These are phyloP conservation scores for Candida taoyuanica DNA, from an alignment of 805 yeast genomes.

Conservation along the genomic window DNA sequence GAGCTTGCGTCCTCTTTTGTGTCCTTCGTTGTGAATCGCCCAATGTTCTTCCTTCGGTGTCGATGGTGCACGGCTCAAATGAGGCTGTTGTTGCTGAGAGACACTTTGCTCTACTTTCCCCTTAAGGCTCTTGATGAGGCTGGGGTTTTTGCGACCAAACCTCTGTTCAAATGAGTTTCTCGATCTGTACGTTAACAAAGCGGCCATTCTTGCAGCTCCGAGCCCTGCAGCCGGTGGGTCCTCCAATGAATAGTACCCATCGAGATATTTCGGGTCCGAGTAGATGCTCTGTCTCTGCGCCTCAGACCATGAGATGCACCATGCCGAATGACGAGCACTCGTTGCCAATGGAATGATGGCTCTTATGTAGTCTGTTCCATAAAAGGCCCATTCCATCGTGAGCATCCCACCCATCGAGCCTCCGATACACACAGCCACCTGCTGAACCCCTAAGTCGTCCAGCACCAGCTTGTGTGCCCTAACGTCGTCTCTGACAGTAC, in stretches of 20 bases:
- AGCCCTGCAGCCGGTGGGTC: conserved; percentile 84
- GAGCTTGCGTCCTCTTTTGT: conserved; percentile 30
- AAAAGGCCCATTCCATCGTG: conserved; percentile 81
- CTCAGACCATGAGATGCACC: conserved; percentile 99
- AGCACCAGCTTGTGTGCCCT: conserved; percentile 70
- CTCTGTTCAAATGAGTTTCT: conserved; percentile 87
- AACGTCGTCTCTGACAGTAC: conserved; percentile 92
- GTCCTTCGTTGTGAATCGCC: conserved; percentile 87
- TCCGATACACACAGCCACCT: conserved; percentile 83
- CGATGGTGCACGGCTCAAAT: conserved; percentile 33
- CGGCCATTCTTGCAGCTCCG: conserved; percentile 97
- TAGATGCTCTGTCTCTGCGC: conserved; percentile 96
- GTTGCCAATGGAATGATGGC: conserved; percentile 84
- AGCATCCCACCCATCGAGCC: conserved; percentile 99
- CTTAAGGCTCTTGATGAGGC: conserved; percentile 22
- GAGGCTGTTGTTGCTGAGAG: neutral
- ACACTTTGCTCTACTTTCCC: neutral
- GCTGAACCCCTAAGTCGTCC: conserved; percentile 73
- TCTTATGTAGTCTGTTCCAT: conserved; percentile 61
- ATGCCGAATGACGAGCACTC: conserved; percentile 90
- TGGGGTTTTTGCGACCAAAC: conserved; percentile 81
- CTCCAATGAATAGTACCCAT: conserved; percentile 77
- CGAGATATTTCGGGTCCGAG: conserved; percentile 88
- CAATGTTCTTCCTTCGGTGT: conserved; percentile 67
- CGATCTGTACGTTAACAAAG: conserved; percentile 86